Conservation (phyloP, 2,329 filamentous ascomycete genomes). For the Calcarisporium arbuscula region DNA sequence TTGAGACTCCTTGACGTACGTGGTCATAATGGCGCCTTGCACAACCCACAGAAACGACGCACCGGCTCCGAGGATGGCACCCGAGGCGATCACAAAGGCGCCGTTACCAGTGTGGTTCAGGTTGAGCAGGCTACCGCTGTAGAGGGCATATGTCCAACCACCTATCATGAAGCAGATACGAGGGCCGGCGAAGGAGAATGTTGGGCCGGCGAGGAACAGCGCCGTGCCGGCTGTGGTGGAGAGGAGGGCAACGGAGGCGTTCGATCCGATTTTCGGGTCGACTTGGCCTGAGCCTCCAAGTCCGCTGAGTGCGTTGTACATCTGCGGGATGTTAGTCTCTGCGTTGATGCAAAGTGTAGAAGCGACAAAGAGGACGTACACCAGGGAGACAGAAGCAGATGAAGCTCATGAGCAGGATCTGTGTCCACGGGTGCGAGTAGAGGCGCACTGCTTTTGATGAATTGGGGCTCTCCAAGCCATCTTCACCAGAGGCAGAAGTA, state of each 20-base stretch:
- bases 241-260: slow-evolving; percentile 37
- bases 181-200: slow-evolving; percentile 36
- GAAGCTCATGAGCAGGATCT: slow-evolving; percentile 40
- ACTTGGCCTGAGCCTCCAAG: slow-evolving; percentile 40
- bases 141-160: slow-evolving; percentile 39
- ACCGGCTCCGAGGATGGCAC: slow-evolving; percentile 38
- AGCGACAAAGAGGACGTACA: slow-evolving; percentile 20
- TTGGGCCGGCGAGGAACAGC: slow-evolving; percentile 36
- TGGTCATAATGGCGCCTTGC: slow-evolving; percentile 42
- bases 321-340: slow-evolving; percentile 18
- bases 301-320: slow-evolving; percentile 41
- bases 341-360: background rate
- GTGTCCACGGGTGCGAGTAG: slow-evolving; percentile 39
- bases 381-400: slow-evolving; percentile 43
- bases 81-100: slow-evolving; percentile 36
- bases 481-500: background rate
- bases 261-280: slow-evolving; percentile 36
- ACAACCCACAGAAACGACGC: slow-evolving; percentile 39
- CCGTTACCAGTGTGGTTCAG: slow-evolving; percentile 34
- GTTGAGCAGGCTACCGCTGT: slow-evolving; percentile 35
- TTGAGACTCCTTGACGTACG: slow-evolving; percentile 25
- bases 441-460: slow-evolving; percentile 18
- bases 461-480: slow-evolving; percentile 5
- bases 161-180: slow-evolving; percentile 35
- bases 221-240: slow-evolving; percentile 35